phyloP scores from a whole-genome alignment of 257 asterid genomes.

The Anisodus tanguticus region DNA sequence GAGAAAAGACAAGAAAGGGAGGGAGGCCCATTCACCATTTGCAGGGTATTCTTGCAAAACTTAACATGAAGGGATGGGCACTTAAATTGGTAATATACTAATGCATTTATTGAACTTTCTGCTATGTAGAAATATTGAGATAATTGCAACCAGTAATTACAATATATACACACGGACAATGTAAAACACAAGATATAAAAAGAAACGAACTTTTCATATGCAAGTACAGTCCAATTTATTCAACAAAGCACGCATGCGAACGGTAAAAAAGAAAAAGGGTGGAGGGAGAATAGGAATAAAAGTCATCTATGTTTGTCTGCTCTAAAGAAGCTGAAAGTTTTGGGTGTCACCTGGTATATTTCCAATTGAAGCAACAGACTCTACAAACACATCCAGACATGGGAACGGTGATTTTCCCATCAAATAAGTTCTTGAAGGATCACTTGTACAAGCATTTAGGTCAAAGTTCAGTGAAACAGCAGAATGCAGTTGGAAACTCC shows the following conservation, averaged over 20 bases:
- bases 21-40: neutral
- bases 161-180: neutral
- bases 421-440: conserved; percentile 68
- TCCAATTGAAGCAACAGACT: conserved; percentile 76
- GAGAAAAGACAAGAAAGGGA: neutral
- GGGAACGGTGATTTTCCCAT: conserved; percentile 90
- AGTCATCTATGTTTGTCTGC: conserved; percentile 5
- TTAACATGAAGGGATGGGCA: conserved; percentile 2
- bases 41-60: neutral
- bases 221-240: conserved; percentile 12
- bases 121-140: neutral
- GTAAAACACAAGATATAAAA: conserved; percentile 10
- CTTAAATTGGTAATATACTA: conserved; percentile 1
- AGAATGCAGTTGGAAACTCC: conserved; percentile 39
- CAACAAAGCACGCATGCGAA: neutral
- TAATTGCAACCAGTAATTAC: neutral
- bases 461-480: conserved; percentile 47
- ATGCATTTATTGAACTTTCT: neutral
- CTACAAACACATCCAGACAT: conserved; percentile 71
- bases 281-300: neutral
- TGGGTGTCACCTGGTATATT: conserved; percentile 64
- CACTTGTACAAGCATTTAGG: conserved; percentile 53
- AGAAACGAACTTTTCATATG: neutral
- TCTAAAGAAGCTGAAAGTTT: conserved; percentile 23
- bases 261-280: neutral